Conservation (phyloP, 2,329 filamentous ascomycete species). For the Rhinocladiella mackenziei region DNA sequence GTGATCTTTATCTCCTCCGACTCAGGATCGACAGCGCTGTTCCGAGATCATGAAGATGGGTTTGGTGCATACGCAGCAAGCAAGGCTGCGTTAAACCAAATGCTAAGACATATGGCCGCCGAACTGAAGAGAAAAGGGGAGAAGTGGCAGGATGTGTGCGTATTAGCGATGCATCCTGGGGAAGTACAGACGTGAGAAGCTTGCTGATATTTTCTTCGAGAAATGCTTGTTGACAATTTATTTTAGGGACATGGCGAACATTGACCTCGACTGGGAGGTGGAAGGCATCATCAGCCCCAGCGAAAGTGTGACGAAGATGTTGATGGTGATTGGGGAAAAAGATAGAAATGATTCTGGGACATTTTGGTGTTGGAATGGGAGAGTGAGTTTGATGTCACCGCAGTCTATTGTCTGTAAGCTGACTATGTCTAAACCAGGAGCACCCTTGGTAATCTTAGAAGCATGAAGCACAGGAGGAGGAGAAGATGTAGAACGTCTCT, state of each 20-base stretch:
- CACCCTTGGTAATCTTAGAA: constrained; percentile 28
- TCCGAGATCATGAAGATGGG: constrained; percentile 55
- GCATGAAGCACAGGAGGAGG: too few species aligned
- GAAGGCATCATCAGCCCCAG: constrained; percentile 50
- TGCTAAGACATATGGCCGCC: constrained; percentile 53
- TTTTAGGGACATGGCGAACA: constrained; percentile 51
- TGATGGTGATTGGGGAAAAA: constrained; percentile 50
- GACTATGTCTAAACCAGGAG: constrained; percentile 11
- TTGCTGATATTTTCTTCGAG: not conserved
- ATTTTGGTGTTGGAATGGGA: constrained; percentile 55
- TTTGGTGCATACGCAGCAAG: constrained; percentile 57
- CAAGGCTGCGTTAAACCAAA: constrained; percentile 57
- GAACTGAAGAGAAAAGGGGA: constrained; percentile 51
- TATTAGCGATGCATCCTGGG: constrained; percentile 56
- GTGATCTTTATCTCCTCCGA: constrained; percentile 57
- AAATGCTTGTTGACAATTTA: constrained; percentile 8
- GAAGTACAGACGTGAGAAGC: constrained; percentile 53
- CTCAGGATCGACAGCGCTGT: constrained; percentile 50
- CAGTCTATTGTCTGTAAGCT: not conserved
- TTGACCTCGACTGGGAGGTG: constrained; percentile 50
- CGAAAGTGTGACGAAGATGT: constrained; percentile 50
- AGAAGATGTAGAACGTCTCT: too few species aligned
- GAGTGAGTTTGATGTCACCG: constrained; percentile 35
- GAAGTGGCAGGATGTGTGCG: constrained; percentile 32
- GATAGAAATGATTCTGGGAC: constrained; percentile 48